These are phyloP conservation scores for Hypoxylon subgilvum DNA, from an alignment of 495 filamentous ascomycete species.

Conservation along the genomic window DNA sequence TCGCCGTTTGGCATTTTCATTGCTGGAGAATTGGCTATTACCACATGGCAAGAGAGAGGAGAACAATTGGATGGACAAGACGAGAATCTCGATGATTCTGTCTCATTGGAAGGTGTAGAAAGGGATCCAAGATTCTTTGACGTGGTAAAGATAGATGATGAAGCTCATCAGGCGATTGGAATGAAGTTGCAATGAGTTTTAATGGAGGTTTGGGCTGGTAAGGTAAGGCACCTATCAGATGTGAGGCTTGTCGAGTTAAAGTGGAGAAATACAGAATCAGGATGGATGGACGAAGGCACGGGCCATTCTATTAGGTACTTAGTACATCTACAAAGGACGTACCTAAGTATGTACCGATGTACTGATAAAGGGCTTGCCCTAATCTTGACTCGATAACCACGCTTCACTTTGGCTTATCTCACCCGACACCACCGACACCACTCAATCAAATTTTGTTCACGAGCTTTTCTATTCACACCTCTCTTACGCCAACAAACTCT, in stretches of 20 bases:
- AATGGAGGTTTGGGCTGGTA: too few species aligned
- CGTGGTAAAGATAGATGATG: neutral
- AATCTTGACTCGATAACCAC: constrained; percentile 17
- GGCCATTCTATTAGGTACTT: neutral
- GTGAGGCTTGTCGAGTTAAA: neutral
- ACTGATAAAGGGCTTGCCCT: constrained; percentile 28
- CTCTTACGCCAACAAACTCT: constrained; percentile 20
- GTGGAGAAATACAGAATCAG: too few species aligned
- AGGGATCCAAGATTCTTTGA: neutral
- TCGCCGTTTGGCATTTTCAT: neutral
- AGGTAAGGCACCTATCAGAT: too few species aligned
- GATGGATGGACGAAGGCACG: too few species aligned
- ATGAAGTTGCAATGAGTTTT: too few species aligned
- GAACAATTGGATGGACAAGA: neutral
- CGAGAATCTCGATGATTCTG: neutral
- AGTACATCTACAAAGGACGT: neutral
- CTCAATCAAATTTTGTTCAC: constrained; percentile 1
- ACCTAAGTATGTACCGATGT: too few species aligned
- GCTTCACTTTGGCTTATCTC: too few species aligned
- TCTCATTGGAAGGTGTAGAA: neutral
- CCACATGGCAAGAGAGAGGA: neutral
- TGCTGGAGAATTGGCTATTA: neutral
- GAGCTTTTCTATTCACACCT: constrained; percentile 13
- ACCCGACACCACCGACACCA: neutral
- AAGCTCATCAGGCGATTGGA: neutral